Percentiles rank a stretch among this genome's conserved stretches.
phyloP scores from a whole-genome alignment of 495 filamentous ascomycete genomes.

The Platismatia glauca region DNA sequence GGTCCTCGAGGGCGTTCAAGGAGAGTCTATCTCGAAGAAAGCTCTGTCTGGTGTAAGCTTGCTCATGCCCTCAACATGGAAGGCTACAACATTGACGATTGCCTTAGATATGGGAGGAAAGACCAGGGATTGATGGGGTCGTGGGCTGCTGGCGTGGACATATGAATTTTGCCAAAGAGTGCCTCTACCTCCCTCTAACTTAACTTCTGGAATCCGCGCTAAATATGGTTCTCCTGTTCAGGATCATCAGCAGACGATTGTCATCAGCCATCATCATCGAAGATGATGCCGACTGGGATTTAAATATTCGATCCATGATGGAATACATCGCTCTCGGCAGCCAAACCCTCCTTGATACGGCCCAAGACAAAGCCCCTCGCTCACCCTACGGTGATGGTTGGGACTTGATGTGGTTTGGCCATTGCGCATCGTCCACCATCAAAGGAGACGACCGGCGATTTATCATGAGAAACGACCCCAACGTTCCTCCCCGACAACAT shows the following conservation, averaged over 20 bases:
- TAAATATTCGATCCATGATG: conserved; percentile 41
- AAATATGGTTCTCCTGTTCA: conserved; percentile 5
- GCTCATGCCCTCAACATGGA: conserved; percentile 1
- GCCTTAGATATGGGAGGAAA: conserved; percentile 6
- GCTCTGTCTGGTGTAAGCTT: conserved; percentile 27
- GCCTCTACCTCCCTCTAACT: background rate
- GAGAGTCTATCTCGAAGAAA: conserved; percentile 33
- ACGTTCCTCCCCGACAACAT: conserved; percentile 20
- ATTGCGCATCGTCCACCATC: conserved; percentile 36
- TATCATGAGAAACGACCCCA: conserved; percentile 25
- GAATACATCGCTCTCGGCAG: conserved; percentile 36
- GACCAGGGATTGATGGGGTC: conserved; percentile 12
- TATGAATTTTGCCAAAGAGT: conserved; percentile 28
- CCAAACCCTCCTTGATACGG: conserved; percentile 30
- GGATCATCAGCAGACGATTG: conserved; percentile 35
- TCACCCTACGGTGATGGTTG: conserved; percentile 50
- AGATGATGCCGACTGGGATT: conserved; percentile 52
- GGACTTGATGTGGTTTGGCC: conserved; percentile 48
- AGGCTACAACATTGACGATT: background rate
- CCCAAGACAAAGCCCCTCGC: conserved; percentile 23
- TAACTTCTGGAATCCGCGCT: conserved; percentile 8
- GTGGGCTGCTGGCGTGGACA: conserved; percentile 34
- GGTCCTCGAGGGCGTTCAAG: conserved; percentile 45
- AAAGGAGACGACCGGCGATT: conserved; percentile 19
- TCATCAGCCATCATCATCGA: conserved; percentile 45